Evolutionary conservation across 2,329 filamentous ascomycete genomes (phyloP).

Genomic region (Scortechinia acanthostroma): DNA sequence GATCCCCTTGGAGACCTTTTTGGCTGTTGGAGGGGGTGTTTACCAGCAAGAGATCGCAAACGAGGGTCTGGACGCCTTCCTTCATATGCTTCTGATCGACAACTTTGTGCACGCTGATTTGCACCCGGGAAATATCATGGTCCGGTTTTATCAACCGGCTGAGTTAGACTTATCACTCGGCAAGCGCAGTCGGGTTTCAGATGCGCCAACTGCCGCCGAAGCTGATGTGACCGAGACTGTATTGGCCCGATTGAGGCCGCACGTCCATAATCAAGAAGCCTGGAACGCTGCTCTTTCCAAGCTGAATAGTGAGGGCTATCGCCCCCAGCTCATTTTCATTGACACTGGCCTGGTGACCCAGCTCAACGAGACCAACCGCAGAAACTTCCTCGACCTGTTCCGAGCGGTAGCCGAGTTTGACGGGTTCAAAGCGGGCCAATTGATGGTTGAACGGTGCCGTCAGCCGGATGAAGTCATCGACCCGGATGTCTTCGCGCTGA

Average conservation of each 20-base stretch:
- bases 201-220: constrained; percentile 35
- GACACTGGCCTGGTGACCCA: constrained; percentile 94
- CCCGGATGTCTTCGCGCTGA: constrained; percentile 61
- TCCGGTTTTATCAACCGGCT: constrained; percentile 86
- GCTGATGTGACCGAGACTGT: constrained; percentile 83
- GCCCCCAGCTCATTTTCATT: constrained; percentile 93
- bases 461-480: constrained; percentile 65
- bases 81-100: constrained; percentile 92
- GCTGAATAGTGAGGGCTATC: constrained; percentile 80
- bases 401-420: constrained; percentile 73
- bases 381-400: constrained; percentile 88
- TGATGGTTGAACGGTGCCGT: constrained; percentile 69
- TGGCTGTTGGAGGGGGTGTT: constrained; percentile 83
- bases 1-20: constrained; percentile 81
- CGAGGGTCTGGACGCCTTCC: constrained; percentile 88
- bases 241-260: constrained; percentile 70
- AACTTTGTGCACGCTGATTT: constrained; percentile 97
- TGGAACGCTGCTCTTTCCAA: constrained; percentile 72
- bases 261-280: constrained; percentile 53
- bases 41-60: constrained; percentile 93
- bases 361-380: constrained; percentile 76
- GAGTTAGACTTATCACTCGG: constrained; percentile 57
- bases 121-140: constrained; percentile 98
- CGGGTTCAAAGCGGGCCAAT: constrained; percentile 63
- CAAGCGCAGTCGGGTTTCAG: constrained; percentile 14